Percentiles rank a stretch among this genome's conserved stretches.
These are phyloP conservation scores for Powellomyces hirtus DNA, from an alignment of 192 early-diverging fungal species.

Conservation along the genomic window DNA sequence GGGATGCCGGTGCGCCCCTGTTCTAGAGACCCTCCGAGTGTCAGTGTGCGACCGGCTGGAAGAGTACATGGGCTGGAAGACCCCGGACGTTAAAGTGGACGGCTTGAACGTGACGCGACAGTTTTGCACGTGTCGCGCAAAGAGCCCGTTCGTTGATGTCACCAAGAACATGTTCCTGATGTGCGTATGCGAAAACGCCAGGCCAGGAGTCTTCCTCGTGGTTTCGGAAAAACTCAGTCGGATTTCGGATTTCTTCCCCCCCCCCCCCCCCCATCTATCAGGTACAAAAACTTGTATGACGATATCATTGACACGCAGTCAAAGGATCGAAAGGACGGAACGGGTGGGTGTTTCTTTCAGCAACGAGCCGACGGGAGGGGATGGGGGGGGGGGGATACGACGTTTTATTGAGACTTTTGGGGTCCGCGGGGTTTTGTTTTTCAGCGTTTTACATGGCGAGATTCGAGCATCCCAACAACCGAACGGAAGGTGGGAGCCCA, in stretches of 20 bases:
- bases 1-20: neutral
- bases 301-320: constrained; percentile 36
- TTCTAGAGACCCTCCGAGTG: constrained; percentile 57
- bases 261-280: neutral
- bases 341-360: too few species aligned
- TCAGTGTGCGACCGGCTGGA: constrained; percentile 60
- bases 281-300: neutral
- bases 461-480: constrained; percentile 54
- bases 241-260: too few species aligned
- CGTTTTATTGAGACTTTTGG: too few species aligned
- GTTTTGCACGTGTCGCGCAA: constrained; percentile 40
- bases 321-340: constrained; percentile 46
- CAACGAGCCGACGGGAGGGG: too few species aligned
- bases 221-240: too few species aligned
- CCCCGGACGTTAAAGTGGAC: constrained; percentile 7
- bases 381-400: too few species aligned
- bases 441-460: constrained; percentile 42
- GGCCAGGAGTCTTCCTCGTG: too few species aligned
- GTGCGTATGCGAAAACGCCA: too few species aligned
- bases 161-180: constrained; percentile 56
- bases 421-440: too few species aligned
- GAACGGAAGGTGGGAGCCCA: constrained; percentile 54
- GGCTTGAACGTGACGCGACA: neutral
- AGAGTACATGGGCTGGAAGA: constrained; percentile 22
- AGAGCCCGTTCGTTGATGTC: constrained; percentile 52